These are phyloP conservation scores for Cyclotella sp. DNA, from an alignment of 108 stramenopile genomes.

Conservation along the genomic window DNA sequence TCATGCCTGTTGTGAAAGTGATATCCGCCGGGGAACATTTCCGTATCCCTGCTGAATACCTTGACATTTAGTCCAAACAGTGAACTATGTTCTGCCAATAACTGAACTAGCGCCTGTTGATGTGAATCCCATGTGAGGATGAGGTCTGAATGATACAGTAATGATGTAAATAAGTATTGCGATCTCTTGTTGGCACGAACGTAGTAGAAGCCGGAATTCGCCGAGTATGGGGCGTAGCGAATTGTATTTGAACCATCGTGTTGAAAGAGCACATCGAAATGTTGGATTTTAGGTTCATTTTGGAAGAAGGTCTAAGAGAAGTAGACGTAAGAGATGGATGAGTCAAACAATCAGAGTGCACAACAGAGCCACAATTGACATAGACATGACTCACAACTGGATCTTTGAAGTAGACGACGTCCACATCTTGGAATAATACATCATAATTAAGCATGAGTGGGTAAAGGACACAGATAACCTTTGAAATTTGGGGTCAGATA, in stretches of 20 bases:
- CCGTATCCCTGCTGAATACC: conserved; percentile 58
- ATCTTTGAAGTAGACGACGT: conserved; percentile 29
- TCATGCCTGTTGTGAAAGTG: conserved; percentile 54
- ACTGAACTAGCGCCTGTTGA: conserved; percentile 72
- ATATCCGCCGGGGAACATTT: conserved; percentile 69
- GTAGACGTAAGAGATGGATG: neutral
- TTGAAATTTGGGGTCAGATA: neutral
- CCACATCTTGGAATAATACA: conserved; percentile 89
- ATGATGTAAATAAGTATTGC: conserved; percentile 67
- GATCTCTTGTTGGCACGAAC: conserved; percentile 73
- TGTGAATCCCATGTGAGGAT: conserved; percentile 71
- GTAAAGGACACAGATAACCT: conserved; percentile 74
- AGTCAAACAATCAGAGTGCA: neutral
- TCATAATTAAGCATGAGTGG: conserved; percentile 71
- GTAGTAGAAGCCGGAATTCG: conserved; percentile 90
- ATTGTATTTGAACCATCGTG: conserved; percentile 79
- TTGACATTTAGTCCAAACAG: conserved; percentile 81
- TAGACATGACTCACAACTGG: conserved; percentile 7
- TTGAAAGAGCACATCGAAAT: conserved; percentile 73
- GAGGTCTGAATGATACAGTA: conserved; percentile 68
- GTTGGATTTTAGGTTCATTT: conserved; percentile 25
- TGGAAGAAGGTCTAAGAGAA: conserved; percentile 41
- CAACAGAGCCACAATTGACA: neutral
- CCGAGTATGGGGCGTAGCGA: conserved; percentile 66
- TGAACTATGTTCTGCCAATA: conserved; percentile 75